Conservation (phyloP, 129 eudicot species). For the Tagetes patula region DNA sequence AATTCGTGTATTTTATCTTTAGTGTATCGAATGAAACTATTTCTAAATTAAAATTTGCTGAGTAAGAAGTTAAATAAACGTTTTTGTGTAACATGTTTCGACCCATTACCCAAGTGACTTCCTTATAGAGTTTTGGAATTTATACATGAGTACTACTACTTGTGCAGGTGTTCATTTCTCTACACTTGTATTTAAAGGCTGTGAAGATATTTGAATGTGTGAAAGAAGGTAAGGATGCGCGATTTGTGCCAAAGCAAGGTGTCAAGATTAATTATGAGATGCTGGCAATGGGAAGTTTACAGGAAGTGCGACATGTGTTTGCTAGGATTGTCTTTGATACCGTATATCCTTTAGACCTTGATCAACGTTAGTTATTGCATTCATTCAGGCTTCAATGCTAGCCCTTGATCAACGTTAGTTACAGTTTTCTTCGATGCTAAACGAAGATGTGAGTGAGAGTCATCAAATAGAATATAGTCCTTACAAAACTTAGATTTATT, state of each 20-base stretch:
- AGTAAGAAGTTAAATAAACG: neutral
- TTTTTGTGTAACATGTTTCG: neutral
- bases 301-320: slow-evolving; percentile 80
- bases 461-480: slow-evolving; percentile 1
- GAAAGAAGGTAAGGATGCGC: slow-evolving; percentile 44
- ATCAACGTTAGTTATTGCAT: neutral
- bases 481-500: neutral
- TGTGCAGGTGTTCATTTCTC: slow-evolving; percentile 72
- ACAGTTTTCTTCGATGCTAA: neutral
- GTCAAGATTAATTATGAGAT: slow-evolving; percentile 57
- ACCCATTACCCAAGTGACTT: neutral
- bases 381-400: neutral
- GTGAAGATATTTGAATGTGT: slow-evolving; percentile 78
- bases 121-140: neutral
- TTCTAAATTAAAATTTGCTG: neutral
- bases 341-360: slow-evolving; percentile 51
- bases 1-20: no score
- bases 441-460: neutral
- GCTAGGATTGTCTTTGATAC: slow-evolving; percentile 91
- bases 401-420: slow-evolving; percentile 11
- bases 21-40: neutral
- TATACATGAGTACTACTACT: slow-evolving; percentile 4
- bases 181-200: slow-evolving; percentile 52
- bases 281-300: slow-evolving; percentile 63
- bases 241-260: slow-evolving; percentile 68